These are phyloP conservation scores for Wickerhamomyces sp. DNA, from an alignment of 1,139 yeast genomes.

Conservation along the genomic window DNA sequence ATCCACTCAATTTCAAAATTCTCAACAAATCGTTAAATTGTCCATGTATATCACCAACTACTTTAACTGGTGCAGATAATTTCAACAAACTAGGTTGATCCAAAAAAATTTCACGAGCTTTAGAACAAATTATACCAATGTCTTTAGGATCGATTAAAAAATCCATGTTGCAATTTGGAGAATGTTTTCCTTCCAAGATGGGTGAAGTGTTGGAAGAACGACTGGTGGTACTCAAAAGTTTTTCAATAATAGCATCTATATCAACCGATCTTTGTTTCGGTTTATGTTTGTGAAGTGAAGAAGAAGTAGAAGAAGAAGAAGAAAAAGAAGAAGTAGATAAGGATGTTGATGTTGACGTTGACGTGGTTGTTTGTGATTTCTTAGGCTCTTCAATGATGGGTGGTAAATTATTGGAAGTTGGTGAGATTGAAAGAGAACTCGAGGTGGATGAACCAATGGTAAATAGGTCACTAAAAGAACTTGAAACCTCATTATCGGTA, in stretches of 20 bases:
- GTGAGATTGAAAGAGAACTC: conserved; percentile 20
- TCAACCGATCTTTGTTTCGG: conserved; percentile 30
- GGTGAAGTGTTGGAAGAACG: conserved; percentile 22
- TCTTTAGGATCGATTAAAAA: conserved; percentile 40
- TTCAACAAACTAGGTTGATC: conserved; percentile 74
- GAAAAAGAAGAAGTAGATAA: too few species aligned
- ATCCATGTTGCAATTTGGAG: conserved; percentile 20
- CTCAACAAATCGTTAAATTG: conserved; percentile 73
- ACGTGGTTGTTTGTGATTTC: too few species aligned
- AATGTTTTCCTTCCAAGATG: conserved; percentile 34
- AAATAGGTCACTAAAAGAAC: conserved; percentile 24
- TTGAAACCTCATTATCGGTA: conserved; percentile 16
- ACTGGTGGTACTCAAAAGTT: conserved; percentile 43
- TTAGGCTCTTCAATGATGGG: conserved; percentile 21
- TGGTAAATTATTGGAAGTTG: conserved; percentile 17
- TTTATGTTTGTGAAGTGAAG: background rate
- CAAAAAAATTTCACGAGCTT: conserved; percentile 64
- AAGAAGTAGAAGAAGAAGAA: too few species aligned
- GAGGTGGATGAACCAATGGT: conserved; percentile 20
- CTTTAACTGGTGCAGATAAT: conserved; percentile 78
- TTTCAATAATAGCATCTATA: conserved; percentile 51
- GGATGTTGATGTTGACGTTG: too few species aligned
- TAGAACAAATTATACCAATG: conserved; percentile 58
- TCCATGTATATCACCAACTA: conserved; percentile 87
- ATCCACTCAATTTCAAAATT: conserved; percentile 71